These are phyloP conservation scores for Gentiana macrophylla DNA, from an alignment of 257 asterid species.

Conservation along the genomic window DNA sequence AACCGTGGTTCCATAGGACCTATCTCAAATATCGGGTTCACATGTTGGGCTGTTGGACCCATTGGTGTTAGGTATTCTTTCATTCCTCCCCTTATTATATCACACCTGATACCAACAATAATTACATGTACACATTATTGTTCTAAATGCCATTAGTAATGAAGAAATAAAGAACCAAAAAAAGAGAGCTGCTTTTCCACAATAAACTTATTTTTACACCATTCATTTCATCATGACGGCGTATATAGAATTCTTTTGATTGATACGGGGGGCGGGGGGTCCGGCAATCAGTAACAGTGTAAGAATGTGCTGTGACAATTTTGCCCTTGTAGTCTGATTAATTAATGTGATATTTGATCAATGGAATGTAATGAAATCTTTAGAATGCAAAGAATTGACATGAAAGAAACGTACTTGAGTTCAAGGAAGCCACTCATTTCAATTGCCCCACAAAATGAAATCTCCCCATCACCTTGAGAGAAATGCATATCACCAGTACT, in stretches of 20 bases:
- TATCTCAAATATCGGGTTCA: conserved; percentile 88
- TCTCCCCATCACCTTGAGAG: conserved; percentile 96
- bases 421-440: conserved; percentile 99
- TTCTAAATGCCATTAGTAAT: not conserved
- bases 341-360: too few species aligned
- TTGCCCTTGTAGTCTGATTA: too few species aligned
- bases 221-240: too few species aligned
- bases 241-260: too few species aligned
- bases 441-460: conserved; percentile 89
- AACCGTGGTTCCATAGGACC: conserved; percentile 91
- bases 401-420: conserved; percentile 56
- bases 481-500: conserved; percentile 98
- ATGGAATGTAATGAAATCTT: too few species aligned
- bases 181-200: not conserved
- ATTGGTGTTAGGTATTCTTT: conserved; percentile 89
- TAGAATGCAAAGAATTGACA: not conserved
- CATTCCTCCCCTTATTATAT: conserved; percentile 88
- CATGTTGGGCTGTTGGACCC: conserved; percentile 89
- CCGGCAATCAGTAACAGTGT: too few species aligned
- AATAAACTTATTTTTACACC: too few species aligned
- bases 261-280: too few species aligned
- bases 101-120: conserved; percentile 41
- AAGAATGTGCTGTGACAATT: too few species aligned
- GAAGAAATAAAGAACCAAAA: not conserved
- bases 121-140: not conserved